Evolutionary conservation across 2,329 filamentous ascomycete genomes (phyloP), one percentile per base, ranked within the genome.

Genomic region (Aspergillus awamori): DNA sequence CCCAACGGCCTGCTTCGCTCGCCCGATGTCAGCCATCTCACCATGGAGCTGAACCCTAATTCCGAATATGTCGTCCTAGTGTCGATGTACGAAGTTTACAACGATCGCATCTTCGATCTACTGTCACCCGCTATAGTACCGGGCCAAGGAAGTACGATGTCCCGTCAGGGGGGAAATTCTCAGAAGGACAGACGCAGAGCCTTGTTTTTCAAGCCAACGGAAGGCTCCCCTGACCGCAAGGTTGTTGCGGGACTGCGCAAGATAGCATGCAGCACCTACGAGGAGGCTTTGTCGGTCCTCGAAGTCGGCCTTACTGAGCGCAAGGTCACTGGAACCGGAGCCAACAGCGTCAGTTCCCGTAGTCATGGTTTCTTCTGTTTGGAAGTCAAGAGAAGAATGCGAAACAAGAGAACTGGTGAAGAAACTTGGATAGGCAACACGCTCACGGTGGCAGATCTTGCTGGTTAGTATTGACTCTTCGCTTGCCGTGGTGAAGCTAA

Each of bases 41-140:
- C 84, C 4, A 82, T 96, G 0, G 83, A 86, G 0, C 81, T 87
- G 52, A 90, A 93, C 63, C 81, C 83, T 1, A 84, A 85, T 20
- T 86, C 89, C 58, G 92, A 97, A 68, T 97, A 97, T 69, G 89
- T 90, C 4, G 87, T 99, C 57, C 81, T 99, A 10, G 84, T 99
- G 22, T 97, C 93, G 57, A 99, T 99, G 93, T 98, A 98, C 77
- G 95, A 99, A 76, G 94, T 99, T 1, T 97, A 99, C 81, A 99
- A 99, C 72, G 94, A 99, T 78, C 89, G 93, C 38, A 98, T 99
- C 67, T 98, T 96, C 74, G 95, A 99, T 71, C 86, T 99, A 0
- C 82, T 99, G 1, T 90, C 89, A 0, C 82, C 83, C 17, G 71
- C 79, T 2, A 71, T 76, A n/a, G 69, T 70, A 11, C 71, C 87